These are phyloP conservation scores for Ilyonectria mors-panacis DNA, from an alignment of 2,329 filamentous ascomycete species.

Conservation along the genomic window DNA sequence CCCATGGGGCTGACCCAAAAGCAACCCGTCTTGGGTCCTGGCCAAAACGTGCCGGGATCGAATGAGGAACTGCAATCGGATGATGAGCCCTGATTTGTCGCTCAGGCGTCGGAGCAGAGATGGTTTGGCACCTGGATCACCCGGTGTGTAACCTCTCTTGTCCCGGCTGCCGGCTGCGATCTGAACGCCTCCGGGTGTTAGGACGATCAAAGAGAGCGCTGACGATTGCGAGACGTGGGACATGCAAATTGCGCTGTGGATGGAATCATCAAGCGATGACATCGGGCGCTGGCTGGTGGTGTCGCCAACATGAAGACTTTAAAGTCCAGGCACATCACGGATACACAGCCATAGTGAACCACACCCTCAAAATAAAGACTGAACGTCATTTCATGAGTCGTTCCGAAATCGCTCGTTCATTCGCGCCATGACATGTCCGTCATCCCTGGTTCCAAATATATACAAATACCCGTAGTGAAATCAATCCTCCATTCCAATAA, in stretches of 20 bases:
- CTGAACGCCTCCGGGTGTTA: conserved; percentile 53
- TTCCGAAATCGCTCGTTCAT: conserved; percentile 14
- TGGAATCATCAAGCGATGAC: conserved; percentile 33
- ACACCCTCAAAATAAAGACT: conserved; percentile 16
- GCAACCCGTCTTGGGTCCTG: conserved; percentile 6
- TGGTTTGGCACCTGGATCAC: conserved; percentile 47
- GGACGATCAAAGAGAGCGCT: conserved; percentile 72
- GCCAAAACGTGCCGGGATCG: conserved; percentile 1
- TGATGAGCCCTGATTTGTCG: conserved; percentile 63
- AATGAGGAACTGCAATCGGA: conserved; percentile 55
- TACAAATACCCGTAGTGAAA: conserved; percentile 4
- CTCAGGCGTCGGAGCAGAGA: conserved; percentile 34
- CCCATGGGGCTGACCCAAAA: conserved; percentile 2
- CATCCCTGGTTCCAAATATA: conserved; percentile 23
- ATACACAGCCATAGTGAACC: conserved; percentile 17
- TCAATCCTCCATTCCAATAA: conserved; percentile 2
- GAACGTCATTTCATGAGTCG: conserved; percentile 16
- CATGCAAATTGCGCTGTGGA: conserved; percentile 14
- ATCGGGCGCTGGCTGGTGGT: conserved; percentile 6
- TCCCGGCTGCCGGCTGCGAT: conserved; percentile 51
- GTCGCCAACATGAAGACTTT: neutral
- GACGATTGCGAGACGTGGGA: conserved; percentile 47
- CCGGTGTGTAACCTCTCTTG: conserved; percentile 59
- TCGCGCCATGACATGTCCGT: conserved; percentile 23
- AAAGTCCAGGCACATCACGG: conserved; percentile 10